A percentile compares a stretch with the other conserved stretches of the same genome.
phyloP scores from a whole-genome alignment of 441 rosid species.

The Gossypium davidsonii region DNA sequence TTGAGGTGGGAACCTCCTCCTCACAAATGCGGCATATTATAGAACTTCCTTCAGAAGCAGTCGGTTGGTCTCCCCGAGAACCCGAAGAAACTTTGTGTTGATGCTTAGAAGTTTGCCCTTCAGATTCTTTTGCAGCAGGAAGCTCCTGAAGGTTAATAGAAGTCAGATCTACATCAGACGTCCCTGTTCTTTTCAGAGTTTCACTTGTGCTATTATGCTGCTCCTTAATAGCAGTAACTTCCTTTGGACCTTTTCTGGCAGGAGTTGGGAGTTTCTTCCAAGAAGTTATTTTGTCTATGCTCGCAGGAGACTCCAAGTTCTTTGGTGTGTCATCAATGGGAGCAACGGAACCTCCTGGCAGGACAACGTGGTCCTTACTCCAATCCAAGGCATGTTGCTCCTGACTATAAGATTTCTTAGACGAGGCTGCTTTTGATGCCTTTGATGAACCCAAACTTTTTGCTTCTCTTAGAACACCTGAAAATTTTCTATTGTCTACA shows the following conservation, averaged over 20 bases:
- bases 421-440: slow-evolving; percentile 42
- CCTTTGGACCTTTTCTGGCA: slow-evolving; percentile 46
- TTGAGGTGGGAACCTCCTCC: slow-evolving; percentile 85
- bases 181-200: slow-evolving; percentile 36
- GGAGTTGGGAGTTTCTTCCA: slow-evolving; percentile 91
- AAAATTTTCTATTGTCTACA: slow-evolving; percentile 56
- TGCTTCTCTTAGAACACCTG: slow-evolving; percentile 39
- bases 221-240: slow-evolving; percentile 43
- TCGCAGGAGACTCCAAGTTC: slow-evolving; percentile 53
- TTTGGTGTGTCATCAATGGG: slow-evolving; percentile 39
- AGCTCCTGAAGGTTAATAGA: slow-evolving; percentile 39
- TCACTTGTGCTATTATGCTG: slow-evolving; percentile 48
- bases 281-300: slow-evolving; percentile 71
- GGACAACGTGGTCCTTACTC: slow-evolving; percentile 48
- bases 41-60: slow-evolving; percentile 61
- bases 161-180: slow-evolving; percentile 38
- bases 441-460: slow-evolving; percentile 61
- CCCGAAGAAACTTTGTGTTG: slow-evolving; percentile 88
- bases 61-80: slow-evolving; percentile 77
- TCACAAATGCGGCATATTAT: slow-evolving; percentile 97
- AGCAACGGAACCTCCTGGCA: slow-evolving; percentile 34
- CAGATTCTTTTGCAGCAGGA: slow-evolving; percentile 51
- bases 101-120: slow-evolving; percentile 63
- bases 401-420: slow-evolving; percentile 86
- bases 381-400: slow-evolving; percentile 73